Base-by-base conservation (phyloP, 2,329 filamentous ascomycete species). In the Cercospora zeina region DNA sequence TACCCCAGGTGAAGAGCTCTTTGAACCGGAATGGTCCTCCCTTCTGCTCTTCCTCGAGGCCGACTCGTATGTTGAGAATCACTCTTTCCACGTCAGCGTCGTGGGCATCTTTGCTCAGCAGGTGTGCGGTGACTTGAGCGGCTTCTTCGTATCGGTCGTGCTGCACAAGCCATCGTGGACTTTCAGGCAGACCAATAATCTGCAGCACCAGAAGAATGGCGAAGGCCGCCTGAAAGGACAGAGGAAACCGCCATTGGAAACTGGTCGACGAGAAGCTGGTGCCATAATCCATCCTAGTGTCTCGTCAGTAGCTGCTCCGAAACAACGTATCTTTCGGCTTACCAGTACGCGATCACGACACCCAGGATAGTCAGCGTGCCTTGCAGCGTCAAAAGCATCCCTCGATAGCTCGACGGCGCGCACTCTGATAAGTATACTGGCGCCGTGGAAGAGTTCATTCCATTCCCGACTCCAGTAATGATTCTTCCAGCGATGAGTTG, bases 1-100 rank as follows among this genome's bases (percentile, higher is more conserved):
- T 86, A 64, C 86, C 85, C 54, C 81, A 79, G 1, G 84, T 87
- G 69, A 87, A 80, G 1, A 88, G 66, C 80, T 83, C 71, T 75
- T 75, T 36, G 74, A 71, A 69, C 76, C 75, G 31, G 14, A 42
- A 45, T 3, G 39, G 39, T 9, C 54, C 54, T 14, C 54, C 54
- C n/a, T 39, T 42, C n/a, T 57, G 54, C 27, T 53, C 58, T 4
- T 49, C 42, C 21, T 49, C 21, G 3, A 49, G 21, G 16, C 77
- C 76, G 4, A 75, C 76, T 11, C 73, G 73, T 61, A 79, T 77
- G 59, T 74, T 74, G 69, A 92, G 88, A n/a, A 85, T 76, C n/a
- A 89, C 87, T 42, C 54, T 42, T 50, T 81, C 78, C 2, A 86
- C 86, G 69, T 87, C 82, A 8, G 79, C 76, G 65, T 83, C 80